Evolutionary conservation across 352 stramenopile species (phyloP).

Genomic region (Detonula confervacea): DNA sequence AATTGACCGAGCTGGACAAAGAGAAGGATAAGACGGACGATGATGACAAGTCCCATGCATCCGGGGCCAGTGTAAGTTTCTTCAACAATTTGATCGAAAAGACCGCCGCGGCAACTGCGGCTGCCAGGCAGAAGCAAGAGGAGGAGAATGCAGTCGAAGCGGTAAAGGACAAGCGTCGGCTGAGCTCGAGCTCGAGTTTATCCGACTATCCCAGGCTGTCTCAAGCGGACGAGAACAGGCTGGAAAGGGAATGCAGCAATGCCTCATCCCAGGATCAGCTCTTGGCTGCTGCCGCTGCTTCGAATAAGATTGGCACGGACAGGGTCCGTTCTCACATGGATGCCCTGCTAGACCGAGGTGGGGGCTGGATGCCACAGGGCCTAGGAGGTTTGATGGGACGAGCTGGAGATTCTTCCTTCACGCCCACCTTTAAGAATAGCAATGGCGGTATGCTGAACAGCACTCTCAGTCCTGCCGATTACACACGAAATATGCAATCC

Average conservation of each 20-base stretch:
- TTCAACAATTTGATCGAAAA: constrained; percentile 13
- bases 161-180: neutral
- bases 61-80: constrained; percentile 1
- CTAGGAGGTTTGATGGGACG: too few relatives aligned
- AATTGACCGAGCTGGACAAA: constrained; percentile 32
- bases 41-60: constrained; percentile 10
- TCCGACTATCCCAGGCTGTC: neutral
- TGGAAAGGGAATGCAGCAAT: too few relatives aligned
- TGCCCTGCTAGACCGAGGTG: neutral
- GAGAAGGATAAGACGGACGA: constrained; percentile 16
- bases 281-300: too few relatives aligned
- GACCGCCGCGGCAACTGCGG: neutral
- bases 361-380: too few relatives aligned
- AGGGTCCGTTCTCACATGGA: too few relatives aligned
- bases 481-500: neutral
- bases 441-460: too few relatives aligned
- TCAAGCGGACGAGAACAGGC: neutral
- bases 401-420: too few relatives aligned
- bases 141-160: neutral
- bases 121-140: neutral
- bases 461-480: constrained; percentile 1
- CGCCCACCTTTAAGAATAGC: neutral
- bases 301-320: neutral
- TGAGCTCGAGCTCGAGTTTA: constrained; percentile 4
- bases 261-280: too few relatives aligned